phyloP scores from a whole-genome alignment of 441 rosid genomes.

The Raphanus hybrid region DNA sequence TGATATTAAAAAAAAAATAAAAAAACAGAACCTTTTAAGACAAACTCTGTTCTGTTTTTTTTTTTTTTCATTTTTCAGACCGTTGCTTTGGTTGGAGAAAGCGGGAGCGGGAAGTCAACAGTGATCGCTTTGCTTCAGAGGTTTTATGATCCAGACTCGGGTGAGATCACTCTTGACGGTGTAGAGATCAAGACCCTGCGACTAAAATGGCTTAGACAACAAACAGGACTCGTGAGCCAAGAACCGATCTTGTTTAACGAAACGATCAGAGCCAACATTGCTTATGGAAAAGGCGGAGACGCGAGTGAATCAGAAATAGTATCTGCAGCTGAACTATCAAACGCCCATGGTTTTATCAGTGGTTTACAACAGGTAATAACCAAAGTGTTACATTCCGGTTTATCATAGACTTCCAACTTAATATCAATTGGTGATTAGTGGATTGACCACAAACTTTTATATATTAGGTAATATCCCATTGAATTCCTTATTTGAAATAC shows the following conservation, averaged over 20 bases:
- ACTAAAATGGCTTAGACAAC: slow-evolving; percentile 48
- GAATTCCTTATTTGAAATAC: too few species aligned
- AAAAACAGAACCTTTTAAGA: background rate
- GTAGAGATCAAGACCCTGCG: slow-evolving; percentile 35
- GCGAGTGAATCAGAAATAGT: slow-evolving; percentile 46
- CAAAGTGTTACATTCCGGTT: background rate
- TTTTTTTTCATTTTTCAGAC: slow-evolving; percentile 38
- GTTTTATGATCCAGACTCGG: slow-evolving; percentile 49
- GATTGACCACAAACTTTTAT: too few species aligned
- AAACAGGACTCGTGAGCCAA: slow-evolving; percentile 54
- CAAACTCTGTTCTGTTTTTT: slow-evolving; percentile 8
- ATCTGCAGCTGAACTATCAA: slow-evolving; percentile 45
- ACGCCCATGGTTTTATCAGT: slow-evolving; percentile 46
- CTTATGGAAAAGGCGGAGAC: slow-evolving; percentile 49
- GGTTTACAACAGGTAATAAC: slow-evolving; percentile 43
- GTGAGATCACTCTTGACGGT: slow-evolving; percentile 50
- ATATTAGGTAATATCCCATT: too few species aligned
- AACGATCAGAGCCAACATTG: slow-evolving; percentile 52
- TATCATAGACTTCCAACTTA: too few species aligned
- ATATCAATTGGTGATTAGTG: too few species aligned
- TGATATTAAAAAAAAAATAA: background rate
- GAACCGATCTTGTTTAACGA: slow-evolving; percentile 52
- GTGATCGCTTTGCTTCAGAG: slow-evolving; percentile 49
- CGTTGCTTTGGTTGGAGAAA: slow-evolving; percentile 53
- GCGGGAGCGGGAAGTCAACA: slow-evolving; percentile 58